Base-by-base conservation (phyloP, 768 basidiomycete species). In the Hygrophorus russula region DNA sequence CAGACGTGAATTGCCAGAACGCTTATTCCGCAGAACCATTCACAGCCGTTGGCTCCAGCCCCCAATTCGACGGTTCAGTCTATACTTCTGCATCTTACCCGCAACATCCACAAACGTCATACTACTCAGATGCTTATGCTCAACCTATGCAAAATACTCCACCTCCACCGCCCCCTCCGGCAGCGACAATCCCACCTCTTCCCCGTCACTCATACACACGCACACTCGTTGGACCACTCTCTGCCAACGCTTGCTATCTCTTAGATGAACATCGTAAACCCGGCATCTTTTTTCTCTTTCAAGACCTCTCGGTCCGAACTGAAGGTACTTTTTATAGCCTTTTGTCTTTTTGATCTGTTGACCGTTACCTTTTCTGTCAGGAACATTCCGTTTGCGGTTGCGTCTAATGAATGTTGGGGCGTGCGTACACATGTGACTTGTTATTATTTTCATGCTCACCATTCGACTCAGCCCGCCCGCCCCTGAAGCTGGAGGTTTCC, bases 251-350 rank as follows among this genome's bases (percentile, higher is more conserved):
- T 12, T 84, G 82, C 59, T 78, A 82, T 39, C 69, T 96, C 40
- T 64, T 78, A 45, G 91, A 94, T 57, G 86, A 90, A 56, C 78
- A 91, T 59, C 81, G 84, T 48, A 79, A 81, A 49, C 72, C 76
- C 40, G 93, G 92, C 5, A 82, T 96, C 49, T 97, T 90, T 62
- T 97, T 96, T 67, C 79, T 96, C 48, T 90, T 93, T 65, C 90
- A 91, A 59, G 93, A 96, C 64, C 64, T 97, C 41, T 91, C 88
- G 36, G 85, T 97, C 38, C 76, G 93, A 45, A 93, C 88, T 14
- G 93, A 97, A 74, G 88, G 87, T 47, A 14, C 33, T 30, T 42
- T 36, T 34, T 36, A 36, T 19, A 31, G 36, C 17, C 45, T 18
- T 45, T 42, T 50, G 27, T 20, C 15, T 18, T 45, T 41, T 41